These are phyloP conservation scores for Fusarium sp. DNA, from an alignment of 2,329 filamentous ascomycete genomes.

Conservation along the genomic window DNA sequence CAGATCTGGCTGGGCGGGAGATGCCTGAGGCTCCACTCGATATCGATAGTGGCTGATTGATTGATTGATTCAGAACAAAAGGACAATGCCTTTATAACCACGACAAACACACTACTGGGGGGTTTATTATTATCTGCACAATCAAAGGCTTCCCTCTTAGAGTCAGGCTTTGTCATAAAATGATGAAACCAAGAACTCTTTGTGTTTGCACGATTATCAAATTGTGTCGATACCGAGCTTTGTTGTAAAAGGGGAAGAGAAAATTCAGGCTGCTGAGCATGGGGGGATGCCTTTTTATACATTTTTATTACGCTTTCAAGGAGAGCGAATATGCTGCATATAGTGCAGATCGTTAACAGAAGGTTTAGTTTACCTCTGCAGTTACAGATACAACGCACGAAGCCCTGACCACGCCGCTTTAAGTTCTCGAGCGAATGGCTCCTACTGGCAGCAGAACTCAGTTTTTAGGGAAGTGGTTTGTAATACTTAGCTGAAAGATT, in stretches of 20 bases:
- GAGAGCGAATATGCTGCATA: too few species aligned
- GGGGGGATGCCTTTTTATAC: neutral
- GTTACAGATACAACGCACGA: too few species aligned
- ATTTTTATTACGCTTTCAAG: neutral
- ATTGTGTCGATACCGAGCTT: neutral
- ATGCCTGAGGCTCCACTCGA: slow-evolving; percentile 27
- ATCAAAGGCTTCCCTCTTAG: neutral
- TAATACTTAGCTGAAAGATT: slow-evolving; percentile 3
- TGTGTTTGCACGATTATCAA: slow-evolving; percentile 2
- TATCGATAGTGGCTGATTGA: neutral
- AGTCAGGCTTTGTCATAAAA: neutral
- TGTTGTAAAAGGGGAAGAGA: neutral
- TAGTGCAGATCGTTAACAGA: too few species aligned
- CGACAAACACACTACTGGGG: neutral
- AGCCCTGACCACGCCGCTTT: too few species aligned
- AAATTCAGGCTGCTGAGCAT: neutral
- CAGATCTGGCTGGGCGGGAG: neutral
- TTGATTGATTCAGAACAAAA: slow-evolving; percentile 8
- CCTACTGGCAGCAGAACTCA: too few species aligned
- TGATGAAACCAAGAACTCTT: neutral
- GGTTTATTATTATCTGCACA: neutral
- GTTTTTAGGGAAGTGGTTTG: neutral
- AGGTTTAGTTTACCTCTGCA: too few species aligned
- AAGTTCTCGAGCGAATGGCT: too few species aligned
- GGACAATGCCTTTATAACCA: neutral